Evolutionary conservation across 306 rosid genomes (phyloP).

Genomic region (Vachellia pachyceras): DNA sequence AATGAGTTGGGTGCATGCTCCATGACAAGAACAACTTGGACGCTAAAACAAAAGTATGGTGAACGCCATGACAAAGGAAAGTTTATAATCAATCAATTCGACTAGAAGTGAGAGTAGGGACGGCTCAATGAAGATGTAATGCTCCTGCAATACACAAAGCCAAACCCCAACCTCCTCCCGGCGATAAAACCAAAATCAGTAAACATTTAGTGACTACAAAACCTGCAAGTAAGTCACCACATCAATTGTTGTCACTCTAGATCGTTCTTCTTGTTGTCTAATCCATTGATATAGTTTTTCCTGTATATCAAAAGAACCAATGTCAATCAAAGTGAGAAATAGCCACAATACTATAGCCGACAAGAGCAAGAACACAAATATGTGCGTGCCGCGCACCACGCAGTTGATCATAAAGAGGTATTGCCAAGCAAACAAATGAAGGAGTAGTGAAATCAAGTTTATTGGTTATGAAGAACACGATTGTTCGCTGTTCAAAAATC

Average conservation of each 20-base stretch:
- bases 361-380: constrained; percentile 8
- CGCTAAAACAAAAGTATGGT: constrained; percentile 8
- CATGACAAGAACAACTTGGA: background rate
- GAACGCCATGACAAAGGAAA: background rate
- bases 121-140: constrained; percentile 6
- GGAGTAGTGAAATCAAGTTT: background rate
- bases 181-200: constrained; percentile 3
- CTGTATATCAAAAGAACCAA: constrained; percentile 36
- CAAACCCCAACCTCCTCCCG: background rate
- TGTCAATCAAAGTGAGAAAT: background rate
- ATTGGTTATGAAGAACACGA: background rate
- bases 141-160: background rate
- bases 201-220: constrained; percentile 15
- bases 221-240: constrained; percentile 67
- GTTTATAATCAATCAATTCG: background rate
- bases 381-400: background rate
- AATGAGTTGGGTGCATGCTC: constrained; percentile 9
- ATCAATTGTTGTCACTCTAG: constrained; percentile 57
- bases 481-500: background rate
- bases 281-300: constrained; percentile 74
- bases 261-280: constrained; percentile 72
- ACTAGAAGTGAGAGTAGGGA: background rate
- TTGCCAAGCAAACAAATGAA: background rate
- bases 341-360: background rate
- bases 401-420: constrained; percentile 4